Base-by-base conservation (phyloP, 2,329 filamentous ascomycete genomes). In the Claviceps spartinae region DNA sequence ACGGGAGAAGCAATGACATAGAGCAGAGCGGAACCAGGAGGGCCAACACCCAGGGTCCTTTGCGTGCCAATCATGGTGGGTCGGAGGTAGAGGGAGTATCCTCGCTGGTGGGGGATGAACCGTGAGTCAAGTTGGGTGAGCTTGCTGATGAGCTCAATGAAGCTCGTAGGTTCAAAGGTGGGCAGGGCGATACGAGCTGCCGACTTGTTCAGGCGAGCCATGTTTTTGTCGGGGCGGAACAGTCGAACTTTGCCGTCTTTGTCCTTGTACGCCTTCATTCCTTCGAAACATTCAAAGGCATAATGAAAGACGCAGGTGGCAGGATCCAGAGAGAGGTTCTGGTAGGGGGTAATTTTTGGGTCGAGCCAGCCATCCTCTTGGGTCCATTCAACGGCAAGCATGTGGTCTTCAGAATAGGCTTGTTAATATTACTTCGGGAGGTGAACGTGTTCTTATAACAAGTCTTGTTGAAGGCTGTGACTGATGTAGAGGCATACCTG, bases 181-280 rank as follows among this genome's bases (percentile, higher is more conserved):
- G 93, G 93, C 57, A 98, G 77, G 13, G 93, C 91, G 71, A 98
- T 97, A 58, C 93, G 86, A 41, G 87, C 81, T 48, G 87, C 81
- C 2, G 90, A 96, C 69, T 85, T 88, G 76, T 97, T 98, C 69
- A 98, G 72, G 55, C 93, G 85, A 57, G 77, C 83, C 91, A 97
- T 97, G 76, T 98, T 98, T 78, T 82, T 93, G 67, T 95, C 85
- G 2, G 93, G 93, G 37, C 93, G 82, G 78, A 98, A 98, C 51
- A 98, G 76, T 52, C 91, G 83, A 60, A 95, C 80, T 54, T 82
- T 73, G 60, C 88, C 88, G 44, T 80, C 66, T 62, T 78, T 81
- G 72, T 95, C 88, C 70, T 91, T 94, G 78, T 98, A 98, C 54
- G 93, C 93, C 76, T 98, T 98, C 89, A 97, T 95, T 60, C 93